Base-by-base conservation (phyloP, 2,329 filamentous ascomycete species). In the Trichoderma citrinoviride region DNA sequence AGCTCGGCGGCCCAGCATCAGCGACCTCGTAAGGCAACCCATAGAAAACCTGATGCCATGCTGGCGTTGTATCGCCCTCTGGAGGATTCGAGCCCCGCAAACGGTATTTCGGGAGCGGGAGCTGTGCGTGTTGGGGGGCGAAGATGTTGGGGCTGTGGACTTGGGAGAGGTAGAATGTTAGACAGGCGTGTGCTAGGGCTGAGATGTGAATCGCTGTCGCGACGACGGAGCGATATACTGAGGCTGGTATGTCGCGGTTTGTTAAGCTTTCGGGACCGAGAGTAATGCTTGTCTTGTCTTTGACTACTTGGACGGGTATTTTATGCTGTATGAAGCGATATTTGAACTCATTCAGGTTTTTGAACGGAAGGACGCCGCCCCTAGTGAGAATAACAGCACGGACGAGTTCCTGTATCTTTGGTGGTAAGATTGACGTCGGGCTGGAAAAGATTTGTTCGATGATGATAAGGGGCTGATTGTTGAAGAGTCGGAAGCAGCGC, bases 131-230 rank as follows among this genome's bases (percentile, higher is more conserved):
- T 27, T 55, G 52, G 3, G 70, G 67, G 23, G 17, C 67, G 40
- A 70, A 70, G 3, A 23, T 25, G 21, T 44, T 52, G 49, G 53
- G 60, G 4, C 64, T 40, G 14, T 23, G 14, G 50, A 70, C 8
- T 3, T 65, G 65, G 27, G 15, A 57, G 7, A 71, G 67, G 33
- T 44, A 70, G 4, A 65, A 71, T 7, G 58, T 47, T 53, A 71
- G 67, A 49, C 66, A 71, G 1, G 67, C 66, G 15, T 70, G 67
- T 7, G 70, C 56, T 8, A 71, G 66, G 5, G 62, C 46, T 15
- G 65, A 69, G 21, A 69, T 56, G n/a, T 70, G 70, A 15, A 55
- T 33, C 29, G 69, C 52, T n/a, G 70, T 70, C 27, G 65, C 61
- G 14, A 71, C 62, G 12, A 66, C 41, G 2, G 68, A 71, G 19